Conservation (phyloP, 768 basidiomycete genomes). For the Mycena metata region DNA sequence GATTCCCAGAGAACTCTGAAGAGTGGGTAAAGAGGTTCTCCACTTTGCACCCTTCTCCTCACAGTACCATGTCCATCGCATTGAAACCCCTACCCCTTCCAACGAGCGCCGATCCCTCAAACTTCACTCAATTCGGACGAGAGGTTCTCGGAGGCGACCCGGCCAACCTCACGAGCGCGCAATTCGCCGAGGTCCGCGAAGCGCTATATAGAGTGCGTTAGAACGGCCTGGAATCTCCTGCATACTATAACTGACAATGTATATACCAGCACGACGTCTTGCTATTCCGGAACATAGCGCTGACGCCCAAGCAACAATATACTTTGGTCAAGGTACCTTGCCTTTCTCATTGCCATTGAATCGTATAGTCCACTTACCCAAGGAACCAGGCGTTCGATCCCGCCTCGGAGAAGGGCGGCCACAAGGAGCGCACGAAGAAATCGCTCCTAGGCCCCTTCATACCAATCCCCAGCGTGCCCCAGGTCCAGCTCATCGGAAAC, state of each 20-base stretch:
- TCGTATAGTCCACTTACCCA: conserved; percentile 24
- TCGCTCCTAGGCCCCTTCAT: conserved; percentile 92
- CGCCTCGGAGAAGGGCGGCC: conserved; percentile 75
- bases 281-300: conserved; percentile 76
- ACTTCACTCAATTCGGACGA: conserved; percentile 80
- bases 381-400: conserved; percentile 80
- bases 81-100: conserved; percentile 78
- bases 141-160: conserved; percentile 83
- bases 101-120: conserved; percentile 73
- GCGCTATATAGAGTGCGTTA: conserved; percentile 80
- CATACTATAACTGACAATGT: conserved; percentile 3
- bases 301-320: conserved; percentile 89
- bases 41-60: conserved; percentile 1
- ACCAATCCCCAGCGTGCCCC: conserved; percentile 88
- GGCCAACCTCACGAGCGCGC: conserved; percentile 66
- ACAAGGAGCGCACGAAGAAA: conserved; percentile 78
- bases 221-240: not conserved
- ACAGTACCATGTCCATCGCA: conserved; percentile 68
- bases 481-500: conserved; percentile 94
- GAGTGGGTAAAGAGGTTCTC: conserved; percentile 4
- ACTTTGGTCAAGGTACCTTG: conserved; percentile 80
- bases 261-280: conserved; percentile 72
- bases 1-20: conserved; percentile 7
- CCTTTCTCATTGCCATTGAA: not conserved
- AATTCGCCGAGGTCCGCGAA: conserved; percentile 76